Percentiles rank a stretch among this genome's conserved stretches.
phyloP scores from a whole-genome alignment of 352 stramenopile species.

The Phytopythium aichiense region DNA sequence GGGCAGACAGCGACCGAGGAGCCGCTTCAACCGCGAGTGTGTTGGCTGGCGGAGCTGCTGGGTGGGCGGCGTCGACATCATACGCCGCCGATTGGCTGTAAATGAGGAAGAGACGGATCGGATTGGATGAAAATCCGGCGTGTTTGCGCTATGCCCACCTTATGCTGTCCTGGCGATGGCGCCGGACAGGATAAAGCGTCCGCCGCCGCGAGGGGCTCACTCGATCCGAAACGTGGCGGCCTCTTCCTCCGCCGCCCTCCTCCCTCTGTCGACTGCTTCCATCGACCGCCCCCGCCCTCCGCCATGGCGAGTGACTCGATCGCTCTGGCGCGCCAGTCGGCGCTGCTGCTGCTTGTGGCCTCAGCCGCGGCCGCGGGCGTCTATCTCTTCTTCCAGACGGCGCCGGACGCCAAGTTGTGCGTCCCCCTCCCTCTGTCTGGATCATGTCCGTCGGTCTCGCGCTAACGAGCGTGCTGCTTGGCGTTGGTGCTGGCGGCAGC shows the following conservation, averaged over 20 bases:
- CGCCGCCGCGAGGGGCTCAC: too few relatives aligned
- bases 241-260: neutral
- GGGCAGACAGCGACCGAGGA: too few relatives aligned
- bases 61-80: neutral
- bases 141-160: neutral
- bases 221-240: neutral
- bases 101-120: too few relatives aligned
- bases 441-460: too few relatives aligned
- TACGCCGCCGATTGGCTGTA: neutral
- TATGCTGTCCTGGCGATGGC: neutral
- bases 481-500: slow-evolving; percentile 16
- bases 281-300: neutral
- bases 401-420: slow-evolving; percentile 65
- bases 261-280: neutral
- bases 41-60: too few relatives aligned
- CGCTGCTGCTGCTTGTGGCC: slow-evolving; percentile 42
- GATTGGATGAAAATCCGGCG: neutral
- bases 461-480: neutral
- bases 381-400: slow-evolving; percentile 69
- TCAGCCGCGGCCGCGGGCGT: slow-evolving; percentile 31
- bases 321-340: slow-evolving; percentile 17
- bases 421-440: slow-evolving; percentile 11
- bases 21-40: too few relatives aligned
- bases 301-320: slow-evolving; percentile 2
- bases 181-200: too few relatives aligned